A percentile compares a stretch with the other conserved stretches of the same genome.
phyloP scores from a whole-genome alignment of 169 alveolate species.

The Hammondia hammondi region DNA sequence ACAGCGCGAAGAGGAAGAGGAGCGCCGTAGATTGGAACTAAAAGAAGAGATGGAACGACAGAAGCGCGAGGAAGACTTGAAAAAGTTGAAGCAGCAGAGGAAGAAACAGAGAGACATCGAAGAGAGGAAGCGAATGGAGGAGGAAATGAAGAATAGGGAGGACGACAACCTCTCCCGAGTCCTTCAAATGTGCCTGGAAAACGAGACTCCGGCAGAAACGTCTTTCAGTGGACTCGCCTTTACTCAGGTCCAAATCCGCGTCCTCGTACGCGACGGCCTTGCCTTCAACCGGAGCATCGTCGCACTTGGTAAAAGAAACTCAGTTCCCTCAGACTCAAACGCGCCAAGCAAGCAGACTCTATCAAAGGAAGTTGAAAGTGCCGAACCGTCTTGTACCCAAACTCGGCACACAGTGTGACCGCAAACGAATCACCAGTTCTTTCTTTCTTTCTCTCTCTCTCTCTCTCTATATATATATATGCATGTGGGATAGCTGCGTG shows the following conservation, averaged over 20 bases:
- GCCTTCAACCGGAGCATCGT: neutral
- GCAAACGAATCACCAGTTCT: too few relatives aligned
- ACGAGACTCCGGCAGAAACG: neutral
- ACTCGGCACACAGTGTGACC: too few relatives aligned
- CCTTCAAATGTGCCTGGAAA: constrained; percentile 1
- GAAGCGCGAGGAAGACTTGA: constrained; percentile 18
- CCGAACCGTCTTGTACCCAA: too few relatives aligned
- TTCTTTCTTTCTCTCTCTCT: too few relatives aligned
- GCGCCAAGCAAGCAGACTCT: too few relatives aligned
- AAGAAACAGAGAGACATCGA: constrained; percentile 47
- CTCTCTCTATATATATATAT: too few relatives aligned
- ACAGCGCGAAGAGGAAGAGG: constrained; percentile 20
- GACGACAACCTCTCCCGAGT: constrained; percentile 22
- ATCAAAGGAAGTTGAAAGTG: too few relatives aligned
- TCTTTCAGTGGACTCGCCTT: constrained; percentile 24
- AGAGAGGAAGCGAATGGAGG: neutral
- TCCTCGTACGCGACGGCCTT: constrained; percentile 34
- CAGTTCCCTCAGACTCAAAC: too few relatives aligned
- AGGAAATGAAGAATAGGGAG: constrained; percentile 33
- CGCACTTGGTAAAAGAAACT: neutral
- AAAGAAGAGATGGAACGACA: constrained; percentile 7
- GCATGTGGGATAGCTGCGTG: too few relatives aligned
- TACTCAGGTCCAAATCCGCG: constrained; percentile 36
- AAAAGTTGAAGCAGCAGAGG: constrained; percentile 15
- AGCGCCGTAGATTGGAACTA: neutral